phyloP scores from a whole-genome alignment of 2,329 filamentous ascomycete species.

The Fusarium floridanum region DNA sequence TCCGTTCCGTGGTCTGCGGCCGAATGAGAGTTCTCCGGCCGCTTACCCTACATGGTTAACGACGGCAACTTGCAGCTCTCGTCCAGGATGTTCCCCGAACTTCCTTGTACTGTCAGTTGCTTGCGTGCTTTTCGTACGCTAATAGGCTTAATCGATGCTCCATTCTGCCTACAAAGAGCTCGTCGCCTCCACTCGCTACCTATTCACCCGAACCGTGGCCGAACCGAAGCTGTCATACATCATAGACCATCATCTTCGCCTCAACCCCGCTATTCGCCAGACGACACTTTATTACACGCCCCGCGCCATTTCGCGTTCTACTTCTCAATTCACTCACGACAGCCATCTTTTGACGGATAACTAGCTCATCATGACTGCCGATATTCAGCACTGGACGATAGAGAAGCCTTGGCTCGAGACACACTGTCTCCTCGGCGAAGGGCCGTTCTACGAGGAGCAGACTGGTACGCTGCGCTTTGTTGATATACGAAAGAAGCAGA shows the following conservation, averaged over 20 bases:
- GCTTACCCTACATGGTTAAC: conserved; percentile 17
- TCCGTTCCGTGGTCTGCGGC: conserved; percentile 33
- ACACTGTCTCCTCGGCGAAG: conserved; percentile 78
- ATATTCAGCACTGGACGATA: conserved; percentile 64
- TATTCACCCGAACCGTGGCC: conserved; percentile 19
- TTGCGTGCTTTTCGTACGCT: background rate
- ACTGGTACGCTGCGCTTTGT: conserved; percentile 79
- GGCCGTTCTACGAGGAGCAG: conserved; percentile 77
- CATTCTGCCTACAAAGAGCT: background rate
- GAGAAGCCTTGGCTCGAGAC: conserved; percentile 68
- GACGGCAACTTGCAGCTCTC: background rate
- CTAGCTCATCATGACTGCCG: conserved; percentile 48
- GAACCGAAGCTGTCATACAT: conserved; percentile 23
- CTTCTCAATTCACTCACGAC: background rate
- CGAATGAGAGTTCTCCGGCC: background rate
- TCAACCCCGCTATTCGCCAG: conserved; percentile 28
- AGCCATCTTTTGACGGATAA: background rate
- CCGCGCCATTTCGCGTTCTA: background rate
- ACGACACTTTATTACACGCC: background rate
- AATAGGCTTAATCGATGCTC: background rate
- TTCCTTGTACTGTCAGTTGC: background rate
- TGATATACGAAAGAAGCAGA: conserved; percentile 82
- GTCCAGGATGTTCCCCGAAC: background rate
- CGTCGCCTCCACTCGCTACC: conserved; percentile 15
- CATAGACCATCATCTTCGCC: conserved; percentile 23